Evolutionary conservation across 805 yeast genomes (phyloP), one percentile per base, ranked within the genome.

Genomic region (Hanseniaspora jakobsenii): DNA sequence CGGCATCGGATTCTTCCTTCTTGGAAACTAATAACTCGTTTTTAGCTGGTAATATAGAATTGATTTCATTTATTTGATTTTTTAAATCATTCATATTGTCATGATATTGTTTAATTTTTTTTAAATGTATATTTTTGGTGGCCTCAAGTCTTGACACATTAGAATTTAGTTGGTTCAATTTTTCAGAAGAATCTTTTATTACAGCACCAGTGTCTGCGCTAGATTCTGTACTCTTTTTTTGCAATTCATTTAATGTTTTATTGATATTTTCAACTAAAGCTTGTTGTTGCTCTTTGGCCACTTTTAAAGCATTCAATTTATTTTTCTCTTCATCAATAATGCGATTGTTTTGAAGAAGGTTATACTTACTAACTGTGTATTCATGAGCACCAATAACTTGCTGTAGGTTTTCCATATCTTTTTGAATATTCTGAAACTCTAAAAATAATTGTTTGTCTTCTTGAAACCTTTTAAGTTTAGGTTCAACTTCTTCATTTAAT

Each of bases 401-500:
- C 14, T 81, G 69, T 27, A 81, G 62, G 34, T 78, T 77, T 59
- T 89, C 96, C 48, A 83, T 65, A 53, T 83, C 86, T 6, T 82
- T 68, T 53, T 82, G 91, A 9, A 81, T 73, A 47, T 81, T 85
- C 63, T 89, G 96, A 59, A 72, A 87, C 55, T 89, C 96, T 28
- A 86, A 60, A 55, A 81, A 87, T 22, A 76, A 67, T 54, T 91
- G 73, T 62, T 86, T 89, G 53, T 89, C 95, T 44, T 71, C 71
- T 49, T 93, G 71, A 39, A 87, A 66, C 54, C 79, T 78, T 47
- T 81, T 87, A 40, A 91, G 66, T 57, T 86, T 85, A 3, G 98
- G 98, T 56, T 83, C 94, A 49, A 91, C 89, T 59, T 91, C 97
- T 56, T 87, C 95, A 14, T 66, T 66, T 46, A 89, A 66, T 35